These are phyloP conservation scores for Alternaria gansuensis DNA, from an alignment of 2,329 filamentous ascomycete genomes.

Conservation along the genomic window DNA sequence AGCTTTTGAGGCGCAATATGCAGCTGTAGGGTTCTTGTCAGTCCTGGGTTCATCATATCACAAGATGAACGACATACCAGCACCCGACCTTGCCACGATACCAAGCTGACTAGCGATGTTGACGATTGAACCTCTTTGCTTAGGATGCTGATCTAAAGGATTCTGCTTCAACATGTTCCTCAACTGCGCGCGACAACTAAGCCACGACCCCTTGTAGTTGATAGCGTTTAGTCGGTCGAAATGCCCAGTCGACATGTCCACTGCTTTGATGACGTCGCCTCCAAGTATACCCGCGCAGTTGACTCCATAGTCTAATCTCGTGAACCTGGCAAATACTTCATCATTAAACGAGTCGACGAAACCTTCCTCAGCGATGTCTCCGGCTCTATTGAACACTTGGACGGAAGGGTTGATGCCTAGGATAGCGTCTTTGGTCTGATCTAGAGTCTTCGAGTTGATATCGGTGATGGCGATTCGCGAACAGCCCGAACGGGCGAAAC, in stretches of 20 bases:
- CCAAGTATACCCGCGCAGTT: conserved; percentile 65
- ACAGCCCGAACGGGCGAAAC: conserved; percentile 62
- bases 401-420: conserved; percentile 32
- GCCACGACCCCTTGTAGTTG: conserved; percentile 67
- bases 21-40: conserved; percentile 50
- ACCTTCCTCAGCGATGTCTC: conserved; percentile 60
- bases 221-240: conserved; percentile 65
- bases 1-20: conserved; percentile 67
- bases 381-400: conserved; percentile 52
- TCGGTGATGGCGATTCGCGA: conserved; percentile 64
- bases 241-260: conserved; percentile 58
- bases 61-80: conserved; percentile 25
- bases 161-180: conserved; percentile 62
- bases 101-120: conserved; percentile 65
- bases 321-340: conserved; percentile 50
- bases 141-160: conserved; percentile 53
- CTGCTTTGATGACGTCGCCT: conserved; percentile 51
- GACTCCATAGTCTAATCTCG: conserved; percentile 64
- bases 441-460: conserved; percentile 54
- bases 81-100: conserved; percentile 45
- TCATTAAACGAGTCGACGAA: conserved; percentile 57
- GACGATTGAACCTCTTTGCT: conserved; percentile 59
- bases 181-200: conserved; percentile 64
- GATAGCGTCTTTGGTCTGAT: conserved; percentile 46
- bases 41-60: background rate